Evolutionary conservation across 768 basidiomycete genomes (phyloP).

Genomic region (Lactarius hatsudake): DNA sequence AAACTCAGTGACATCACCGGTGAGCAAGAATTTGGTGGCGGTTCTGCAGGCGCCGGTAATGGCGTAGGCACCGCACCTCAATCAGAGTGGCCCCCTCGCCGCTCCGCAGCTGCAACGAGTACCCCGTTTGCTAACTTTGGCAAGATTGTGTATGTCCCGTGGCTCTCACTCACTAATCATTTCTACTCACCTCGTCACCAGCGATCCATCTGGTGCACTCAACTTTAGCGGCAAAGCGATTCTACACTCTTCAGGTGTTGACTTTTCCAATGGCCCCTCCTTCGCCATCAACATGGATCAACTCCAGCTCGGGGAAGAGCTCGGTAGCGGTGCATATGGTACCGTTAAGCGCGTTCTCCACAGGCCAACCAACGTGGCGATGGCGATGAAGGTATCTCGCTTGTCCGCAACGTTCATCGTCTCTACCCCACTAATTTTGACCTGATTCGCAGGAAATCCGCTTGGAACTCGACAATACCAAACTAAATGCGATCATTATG

Average conservation of each 20-base stretch:
- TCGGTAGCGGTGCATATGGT: slow-evolving; percentile 96
- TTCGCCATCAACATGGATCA: slow-evolving; percentile 95
- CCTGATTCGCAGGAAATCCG: slow-evolving; percentile 79
- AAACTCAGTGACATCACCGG: slow-evolving; percentile 58
- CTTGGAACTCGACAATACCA: slow-evolving; percentile 89
- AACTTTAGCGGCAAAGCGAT: slow-evolving; percentile 94
- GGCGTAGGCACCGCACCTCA: slow-evolving; percentile 63
- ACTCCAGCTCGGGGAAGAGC: slow-evolving; percentile 85
- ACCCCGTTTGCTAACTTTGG: slow-evolving; percentile 92
- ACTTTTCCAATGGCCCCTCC: slow-evolving; percentile 86
- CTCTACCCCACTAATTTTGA: neutral
- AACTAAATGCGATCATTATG: slow-evolving; percentile 96
- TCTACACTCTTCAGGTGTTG: slow-evolving; percentile 82
- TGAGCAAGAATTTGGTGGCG: slow-evolving; percentile 44
- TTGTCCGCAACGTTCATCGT: neutral
- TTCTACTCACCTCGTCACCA: slow-evolving; percentile 34
- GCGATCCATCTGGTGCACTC: slow-evolving; percentile 94
- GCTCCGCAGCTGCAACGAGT: slow-evolving; percentile 40
- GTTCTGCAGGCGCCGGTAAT: slow-evolving; percentile 63
- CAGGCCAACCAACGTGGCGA: slow-evolving; percentile 88
- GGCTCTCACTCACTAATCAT: neutral
- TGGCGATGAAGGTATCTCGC: slow-evolving; percentile 92
- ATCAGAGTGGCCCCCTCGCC: slow-evolving; percentile 33
- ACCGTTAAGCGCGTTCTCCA: slow-evolving; percentile 96
- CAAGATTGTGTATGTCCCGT: slow-evolving; percentile 79